Base-by-base conservation (phyloP, 2,329 filamentous ascomycete genomes). In the Purpureocillium takamizusanense region DNA sequence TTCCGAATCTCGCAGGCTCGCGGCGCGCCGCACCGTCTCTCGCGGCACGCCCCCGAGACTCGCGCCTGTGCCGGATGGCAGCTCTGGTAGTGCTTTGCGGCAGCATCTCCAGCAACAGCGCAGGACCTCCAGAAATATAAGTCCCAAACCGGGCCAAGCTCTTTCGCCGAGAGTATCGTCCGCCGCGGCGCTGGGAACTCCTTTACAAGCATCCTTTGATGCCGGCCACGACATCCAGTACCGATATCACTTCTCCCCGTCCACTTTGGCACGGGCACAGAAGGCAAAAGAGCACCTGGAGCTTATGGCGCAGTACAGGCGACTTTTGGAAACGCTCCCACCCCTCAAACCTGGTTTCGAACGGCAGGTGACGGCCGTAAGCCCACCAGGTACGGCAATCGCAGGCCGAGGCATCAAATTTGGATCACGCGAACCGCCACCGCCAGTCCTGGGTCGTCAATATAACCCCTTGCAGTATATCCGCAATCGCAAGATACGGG, bases 381-480 rank as follows among this genome's bases (percentile, higher is more conserved):
- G 62, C 35, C 58, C 65, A 4, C 62, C 65, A 0, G 52, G 54
- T 0, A 68, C 70, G 8, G 65, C 69, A 17, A 45, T 52, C 31
- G 42, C 46, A 37, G 48, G 43, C 17, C 63, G 44, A 51, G 62
- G 35, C 47, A 63, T 42, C 23, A 47, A 38, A 5, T 50, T 49
- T 33, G 46, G 46, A 15, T 46, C 43, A 12, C 11, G 4, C 41
- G 47, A 25, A 66, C 49, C 38, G 57, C 41, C 43, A 57, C 39
- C 57, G 59, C 16, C 45, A 36, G 63, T 49, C 41, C 58, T 81
- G 7, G 83, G 84, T 4, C 80, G 89, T 37, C 64, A 70, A 2
- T 97, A 97, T 56, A 95, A 98, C 55, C 92, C 90, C 4, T 63
- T 98, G 17, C 92, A 97, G 59, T 87, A 87, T 50, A 84, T 97